Percentiles rank a stretch among this genome's conserved stretches.
phyloP scores from a whole-genome alignment of 164 flowering plant genomes.

The Nelumbo lutea region DNA sequence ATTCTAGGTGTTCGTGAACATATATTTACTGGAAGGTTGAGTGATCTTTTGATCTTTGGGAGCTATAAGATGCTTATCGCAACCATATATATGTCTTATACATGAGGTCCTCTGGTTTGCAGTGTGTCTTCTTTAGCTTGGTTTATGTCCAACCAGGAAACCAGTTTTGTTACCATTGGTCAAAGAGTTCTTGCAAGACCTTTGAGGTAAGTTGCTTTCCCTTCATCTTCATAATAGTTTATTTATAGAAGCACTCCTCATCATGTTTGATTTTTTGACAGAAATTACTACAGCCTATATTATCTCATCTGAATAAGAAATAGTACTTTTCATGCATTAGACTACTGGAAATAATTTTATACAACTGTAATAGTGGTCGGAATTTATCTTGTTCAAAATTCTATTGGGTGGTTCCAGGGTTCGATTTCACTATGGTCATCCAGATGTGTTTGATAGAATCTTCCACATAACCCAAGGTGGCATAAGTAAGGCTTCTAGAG shows the following conservation, averaged over 20 bases:
- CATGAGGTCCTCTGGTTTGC: conserved; percentile 20
- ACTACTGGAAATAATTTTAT: background rate
- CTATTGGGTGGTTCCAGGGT: conserved; percentile 49
- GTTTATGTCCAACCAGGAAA: conserved; percentile 99
- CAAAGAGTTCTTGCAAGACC: conserved; percentile 98
- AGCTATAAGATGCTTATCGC: background rate
- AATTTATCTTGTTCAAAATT: conserved; percentile 4
- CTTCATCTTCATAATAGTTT: background rate
- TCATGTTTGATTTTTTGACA: background rate
- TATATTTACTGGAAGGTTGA: conserved; percentile 97
- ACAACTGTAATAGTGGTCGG: background rate
- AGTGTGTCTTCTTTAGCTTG: conserved; percentile 99
- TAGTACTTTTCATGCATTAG: background rate
- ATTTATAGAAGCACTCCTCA: background rate
- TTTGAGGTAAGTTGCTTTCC: conserved; percentile 56
- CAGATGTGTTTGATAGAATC: conserved; percentile 93
- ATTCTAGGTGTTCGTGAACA: conserved; percentile 96
- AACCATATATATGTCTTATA: conserved; percentile 10
- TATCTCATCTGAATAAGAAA: background rate
- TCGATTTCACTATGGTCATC: conserved; percentile 98
- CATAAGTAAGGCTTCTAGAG: conserved; percentile 90
- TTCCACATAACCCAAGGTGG: conserved; percentile 98
- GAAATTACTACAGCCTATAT: background rate
- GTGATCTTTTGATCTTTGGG: conserved; percentile 1
- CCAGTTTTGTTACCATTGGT: conserved; percentile 93